Evolutionary conservation across 2,329 filamentous ascomycete species (phyloP).

Genomic region (Didymella lethalis): DNA sequence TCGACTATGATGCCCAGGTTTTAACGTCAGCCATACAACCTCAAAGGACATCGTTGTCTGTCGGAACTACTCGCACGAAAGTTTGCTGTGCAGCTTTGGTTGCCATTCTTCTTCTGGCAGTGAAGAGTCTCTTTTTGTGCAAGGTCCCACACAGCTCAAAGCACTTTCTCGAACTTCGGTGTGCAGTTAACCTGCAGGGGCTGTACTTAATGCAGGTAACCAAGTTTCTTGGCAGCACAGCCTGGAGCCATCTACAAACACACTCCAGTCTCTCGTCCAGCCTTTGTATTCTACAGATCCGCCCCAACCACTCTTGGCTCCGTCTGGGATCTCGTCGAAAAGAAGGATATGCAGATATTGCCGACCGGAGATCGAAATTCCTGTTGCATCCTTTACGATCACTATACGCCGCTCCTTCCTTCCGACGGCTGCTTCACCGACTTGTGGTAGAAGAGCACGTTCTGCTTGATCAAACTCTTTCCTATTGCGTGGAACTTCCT

Average conservation of each 20-base stretch:
- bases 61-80: neutral
- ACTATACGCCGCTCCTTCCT: neutral
- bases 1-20: neutral
- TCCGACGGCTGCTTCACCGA: slow-evolving; percentile 3
- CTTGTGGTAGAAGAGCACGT: neutral
- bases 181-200: slow-evolving; percentile 3
- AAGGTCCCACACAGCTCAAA: slow-evolving; percentile 5
- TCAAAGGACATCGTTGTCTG: neutral
- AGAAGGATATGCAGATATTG: neutral
- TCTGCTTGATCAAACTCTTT: neutral
- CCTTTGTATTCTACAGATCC: slow-evolving; percentile 6
- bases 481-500: neutral
- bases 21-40: neutral
- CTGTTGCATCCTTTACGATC: neutral
- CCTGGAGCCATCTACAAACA: slow-evolving; percentile 8
- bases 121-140: neutral
- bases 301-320: slow-evolving; percentile 6
- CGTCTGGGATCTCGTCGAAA: neutral
- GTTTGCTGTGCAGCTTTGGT: neutral
- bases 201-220: slow-evolving; percentile 1
- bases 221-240: slow-evolving; percentile 5
- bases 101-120: neutral
- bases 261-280: neutral
- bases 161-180: neutral
- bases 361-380: neutral